Conservation (phyloP, 75 land plant genomes). For the Gnetum montanum region DNA sequence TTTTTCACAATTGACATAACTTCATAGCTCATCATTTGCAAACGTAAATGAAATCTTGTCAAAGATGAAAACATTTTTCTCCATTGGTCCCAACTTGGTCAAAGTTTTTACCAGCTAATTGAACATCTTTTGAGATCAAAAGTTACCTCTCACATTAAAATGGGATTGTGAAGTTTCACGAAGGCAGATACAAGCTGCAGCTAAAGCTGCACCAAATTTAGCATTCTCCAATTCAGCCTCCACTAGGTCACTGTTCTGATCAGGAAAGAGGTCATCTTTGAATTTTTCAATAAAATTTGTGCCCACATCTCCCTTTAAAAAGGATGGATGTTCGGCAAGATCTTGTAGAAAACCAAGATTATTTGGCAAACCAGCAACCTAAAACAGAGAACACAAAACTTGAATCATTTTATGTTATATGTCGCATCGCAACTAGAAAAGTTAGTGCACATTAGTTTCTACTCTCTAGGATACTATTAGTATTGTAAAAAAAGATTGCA, state of each 20-base stretch:
- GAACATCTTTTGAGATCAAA: too few relatives aligned
- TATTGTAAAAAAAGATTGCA: neutral
- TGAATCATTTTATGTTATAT: neutral
- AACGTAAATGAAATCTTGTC: too few relatives aligned
- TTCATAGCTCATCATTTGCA: too few relatives aligned
- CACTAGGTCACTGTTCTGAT: conserved; percentile 10
- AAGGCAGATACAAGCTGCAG: conserved; percentile 67
- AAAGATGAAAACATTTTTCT: too few relatives aligned
- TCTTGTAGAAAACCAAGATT: conserved; percentile 66
- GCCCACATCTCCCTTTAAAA: conserved; percentile 65
- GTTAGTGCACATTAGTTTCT: neutral
- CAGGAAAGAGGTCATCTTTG: conserved; percentile 56
- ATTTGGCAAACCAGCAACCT: conserved; percentile 95
- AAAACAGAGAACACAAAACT: conserved; percentile 12
- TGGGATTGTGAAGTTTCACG: conserved; percentile 15
- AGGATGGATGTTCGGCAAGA: conserved; percentile 73
- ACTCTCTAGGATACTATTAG: neutral
- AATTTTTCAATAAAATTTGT: conserved; percentile 89
- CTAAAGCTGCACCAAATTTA: conserved; percentile 51
- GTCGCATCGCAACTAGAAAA: neutral
- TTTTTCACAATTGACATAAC: too few relatives aligned
- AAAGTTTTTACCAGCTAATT: too few relatives aligned
- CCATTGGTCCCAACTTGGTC: too few relatives aligned
- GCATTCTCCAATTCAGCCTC: conserved; percentile 18
- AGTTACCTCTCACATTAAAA: conserved; percentile 19